Evolutionary conservation across 139 green algal genomes (phyloP).

Genomic region (Haematococcus sp.): DNA sequence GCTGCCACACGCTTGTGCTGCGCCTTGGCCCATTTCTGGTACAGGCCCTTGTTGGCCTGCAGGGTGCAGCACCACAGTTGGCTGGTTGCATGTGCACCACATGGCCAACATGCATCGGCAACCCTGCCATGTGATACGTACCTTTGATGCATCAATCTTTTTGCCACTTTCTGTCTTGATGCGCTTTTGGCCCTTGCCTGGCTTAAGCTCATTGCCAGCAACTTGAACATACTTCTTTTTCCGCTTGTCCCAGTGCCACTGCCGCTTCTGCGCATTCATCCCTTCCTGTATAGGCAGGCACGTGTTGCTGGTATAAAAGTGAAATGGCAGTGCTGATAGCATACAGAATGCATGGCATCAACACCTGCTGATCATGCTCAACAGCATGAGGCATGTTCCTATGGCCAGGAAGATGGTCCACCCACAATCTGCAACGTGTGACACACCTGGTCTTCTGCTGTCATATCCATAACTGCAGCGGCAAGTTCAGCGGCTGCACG

Average conservation of each 20-base stretch:
- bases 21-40: conserved; percentile 67
- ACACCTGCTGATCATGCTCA: neutral
- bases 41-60: conserved; percentile 46
- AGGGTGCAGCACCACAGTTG: no score
- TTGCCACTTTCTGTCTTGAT: conserved; percentile 29
- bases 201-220: conserved; percentile 30
- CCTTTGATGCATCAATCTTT: conserved; percentile 15
- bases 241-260: conserved; percentile 82
- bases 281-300: conserved; percentile 23
- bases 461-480: conserved; percentile 75
- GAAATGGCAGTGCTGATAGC: no score
- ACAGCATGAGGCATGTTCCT: neutral
- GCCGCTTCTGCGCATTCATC: conserved; percentile 46
- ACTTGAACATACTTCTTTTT: conserved; percentile 74
- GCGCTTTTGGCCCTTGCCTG: conserved; percentile 20
- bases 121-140: neutral
- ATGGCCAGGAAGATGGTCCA: no score
- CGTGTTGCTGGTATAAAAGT: no score
- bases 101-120: neutral
- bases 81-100: neutral
- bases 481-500: conserved; percentile 40
- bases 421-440: neutral
- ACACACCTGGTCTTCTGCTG: conserved; percentile 66
- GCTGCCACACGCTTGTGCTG: conserved; percentile 54
- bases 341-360: no score